Conservation (phyloP, 495 filamentous ascomycete genomes). For the Talaromyces borbonicus region DNA sequence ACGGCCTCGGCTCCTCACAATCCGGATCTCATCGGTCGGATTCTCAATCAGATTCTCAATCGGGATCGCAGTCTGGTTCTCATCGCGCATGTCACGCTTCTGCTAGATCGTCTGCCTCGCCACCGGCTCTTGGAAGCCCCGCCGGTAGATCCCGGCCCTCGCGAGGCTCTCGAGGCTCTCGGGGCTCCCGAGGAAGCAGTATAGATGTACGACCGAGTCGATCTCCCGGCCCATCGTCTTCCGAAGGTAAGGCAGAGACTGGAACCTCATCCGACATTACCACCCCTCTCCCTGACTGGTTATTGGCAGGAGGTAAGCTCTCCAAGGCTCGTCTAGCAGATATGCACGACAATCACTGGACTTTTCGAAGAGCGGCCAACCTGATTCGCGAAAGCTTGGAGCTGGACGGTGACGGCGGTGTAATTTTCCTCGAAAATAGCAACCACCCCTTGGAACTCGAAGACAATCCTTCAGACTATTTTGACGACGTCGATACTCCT, state of each 20-base stretch:
- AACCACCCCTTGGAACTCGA: slow-evolving; percentile 23
- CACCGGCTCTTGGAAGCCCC: slow-evolving; percentile 14
- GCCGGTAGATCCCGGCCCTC: background rate
- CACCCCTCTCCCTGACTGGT: slow-evolving; percentile 31
- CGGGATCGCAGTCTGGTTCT: background rate
- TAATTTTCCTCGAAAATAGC: slow-evolving; percentile 42
- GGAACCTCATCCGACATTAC: slow-evolving; percentile 13
- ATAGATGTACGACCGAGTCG: slow-evolving; percentile 15
- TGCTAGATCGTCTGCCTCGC: slow-evolving; percentile 15
- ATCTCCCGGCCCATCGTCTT: slow-evolving; percentile 16
- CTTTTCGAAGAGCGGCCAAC: slow-evolving; percentile 47
- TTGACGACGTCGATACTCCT: slow-evolving; percentile 19
- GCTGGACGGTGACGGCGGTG: slow-evolving; percentile 39
- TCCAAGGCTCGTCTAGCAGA: slow-evolving; percentile 19
- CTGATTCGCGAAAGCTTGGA: slow-evolving; percentile 48
- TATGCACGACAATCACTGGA: slow-evolving; percentile 31
- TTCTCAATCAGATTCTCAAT: slow-evolving; percentile 5
- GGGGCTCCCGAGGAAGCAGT: slow-evolving; percentile 20
- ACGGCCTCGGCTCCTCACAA: slow-evolving; percentile 19
- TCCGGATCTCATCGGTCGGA: slow-evolving; percentile 6
- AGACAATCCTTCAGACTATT: slow-evolving; percentile 21
- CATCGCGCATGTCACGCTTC: slow-evolving; percentile 11
- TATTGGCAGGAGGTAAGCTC: slow-evolving; percentile 24
- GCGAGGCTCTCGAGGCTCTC: slow-evolving; percentile 9
- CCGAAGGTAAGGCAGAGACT: slow-evolving; percentile 19